phyloP scores from a whole-genome alignment of 208 protist genomes.

The Acanthamoeba royreba region DNA sequence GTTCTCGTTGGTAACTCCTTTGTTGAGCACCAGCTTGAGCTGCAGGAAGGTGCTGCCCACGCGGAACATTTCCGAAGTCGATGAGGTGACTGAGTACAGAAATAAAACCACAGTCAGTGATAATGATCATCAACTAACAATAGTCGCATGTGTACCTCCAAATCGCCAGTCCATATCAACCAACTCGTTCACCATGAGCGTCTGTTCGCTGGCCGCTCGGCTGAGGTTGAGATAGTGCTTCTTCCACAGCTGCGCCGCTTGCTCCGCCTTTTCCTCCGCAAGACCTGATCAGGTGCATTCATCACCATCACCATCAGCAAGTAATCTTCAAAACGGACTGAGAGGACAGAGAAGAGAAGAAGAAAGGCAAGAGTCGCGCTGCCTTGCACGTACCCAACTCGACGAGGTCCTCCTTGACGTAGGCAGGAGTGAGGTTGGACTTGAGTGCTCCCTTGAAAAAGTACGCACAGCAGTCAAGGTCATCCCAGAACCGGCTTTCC shows the following conservation, averaged over 20 bases:
- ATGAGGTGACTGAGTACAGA: conserved; percentile 53
- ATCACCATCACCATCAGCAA: not conserved
- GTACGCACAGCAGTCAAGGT: not conserved
- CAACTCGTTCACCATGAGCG: conserved; percentile 74
- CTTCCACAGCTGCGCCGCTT: conserved; percentile 54
- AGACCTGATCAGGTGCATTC: not conserved
- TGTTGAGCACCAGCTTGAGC: conserved; percentile 73
- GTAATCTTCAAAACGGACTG: no score
- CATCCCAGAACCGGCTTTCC: no score
- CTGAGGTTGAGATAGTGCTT: conserved; percentile 56
- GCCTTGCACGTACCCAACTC: not conserved
- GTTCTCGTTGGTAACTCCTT: conserved; percentile 59
- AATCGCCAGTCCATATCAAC: conserved; percentile 81
- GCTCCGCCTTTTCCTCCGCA: conserved; percentile 21
- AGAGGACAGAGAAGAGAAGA: no score
- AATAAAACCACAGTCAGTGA: not conserved
- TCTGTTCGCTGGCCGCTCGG: conserved; percentile 59
- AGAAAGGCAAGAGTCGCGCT: no score
- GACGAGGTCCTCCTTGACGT: conserved; percentile 42
- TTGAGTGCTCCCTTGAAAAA: conserved; percentile 47
- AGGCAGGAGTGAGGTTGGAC: conserved; percentile 16
- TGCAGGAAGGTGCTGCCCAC: conserved; percentile 74
- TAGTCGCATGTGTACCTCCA: conserved; percentile 55
- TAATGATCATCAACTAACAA: no score
- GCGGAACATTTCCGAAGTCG: conserved; percentile 30